Evolutionary conservation across 768 basidiomycete species (phyloP), one percentile per base, ranked within the genome.

Genomic region (Phylloporus sp.): DNA sequence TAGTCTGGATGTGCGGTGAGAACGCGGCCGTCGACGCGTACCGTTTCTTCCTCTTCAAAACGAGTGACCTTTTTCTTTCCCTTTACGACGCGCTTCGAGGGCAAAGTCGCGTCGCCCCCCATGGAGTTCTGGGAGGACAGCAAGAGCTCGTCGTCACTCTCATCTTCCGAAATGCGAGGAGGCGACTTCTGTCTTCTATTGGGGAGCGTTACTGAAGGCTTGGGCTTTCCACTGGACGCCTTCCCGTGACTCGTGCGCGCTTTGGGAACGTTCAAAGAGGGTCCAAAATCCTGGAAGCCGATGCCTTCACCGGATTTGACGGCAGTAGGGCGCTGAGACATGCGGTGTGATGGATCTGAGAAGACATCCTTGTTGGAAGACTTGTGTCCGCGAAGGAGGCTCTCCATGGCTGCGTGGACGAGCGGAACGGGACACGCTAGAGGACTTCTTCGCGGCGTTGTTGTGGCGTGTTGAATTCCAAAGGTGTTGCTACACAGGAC

Each of bases 71-170:
- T 6, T 26, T 42, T 35, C 38, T 51, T 57, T n/a, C 46, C 46
- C 9, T 49, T 57, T 20, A 20, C 22, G 17, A 41, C 48, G 48
- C 48, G 55, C 43, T 54, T 56, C n/a, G 41, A 5, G 6, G 48
- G 7, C 23, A 44, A 32, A 6, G 48, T 38, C 58, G 41, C 42
- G 58, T 54, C 26, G 23, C 8, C 26, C 3, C 17, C 40, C 31
- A 33, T 34, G 13, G 63, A 61, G 32, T 23, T 44, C 40, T 65
- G 60, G 2, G 63, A 63, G 4, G 55, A 56, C 4, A 65, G 49
- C 31, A 64, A 50, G 23, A 66, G 43, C 18, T 66, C 66, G 33
- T 66, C 64, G 2, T 64, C 59, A 27, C 66, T 68, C 27, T 58
- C 55, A 18, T 53, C 42, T 20, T 39, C 46, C n/a, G 24, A 1